phyloP scores from a whole-genome alignment of 192 early-diverging fungal genomes.

The Chytriomyces sp. region DNA sequence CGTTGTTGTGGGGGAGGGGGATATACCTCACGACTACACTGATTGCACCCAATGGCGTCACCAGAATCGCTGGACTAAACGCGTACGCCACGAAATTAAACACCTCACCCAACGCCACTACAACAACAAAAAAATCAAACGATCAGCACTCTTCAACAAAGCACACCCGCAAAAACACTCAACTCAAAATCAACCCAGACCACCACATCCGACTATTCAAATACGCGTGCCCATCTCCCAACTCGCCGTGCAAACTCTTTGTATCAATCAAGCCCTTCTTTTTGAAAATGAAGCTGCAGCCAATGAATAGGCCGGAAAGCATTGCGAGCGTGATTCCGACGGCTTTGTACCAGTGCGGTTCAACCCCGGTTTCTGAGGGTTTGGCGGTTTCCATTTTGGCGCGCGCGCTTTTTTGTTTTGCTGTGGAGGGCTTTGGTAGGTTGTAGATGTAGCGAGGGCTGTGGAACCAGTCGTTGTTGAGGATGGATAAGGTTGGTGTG shows the following conservation, averaged over 20 bases:
- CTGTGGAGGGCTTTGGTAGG: too few relatives aligned
- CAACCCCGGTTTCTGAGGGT: background rate
- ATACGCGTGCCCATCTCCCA: conserved; percentile 67
- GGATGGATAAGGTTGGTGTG: too few relatives aligned
- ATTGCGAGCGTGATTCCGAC: conserved; percentile 86
- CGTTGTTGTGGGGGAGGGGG: background rate
- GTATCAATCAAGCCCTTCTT: conserved; percentile 87
- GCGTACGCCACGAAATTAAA: conserved; percentile 94
- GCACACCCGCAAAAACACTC: conserved; percentile 8
- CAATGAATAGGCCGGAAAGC: conserved; percentile 83
- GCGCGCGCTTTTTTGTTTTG: too few relatives aligned
- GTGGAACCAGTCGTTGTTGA: too few relatives aligned
- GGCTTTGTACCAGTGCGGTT: conserved; percentile 42
- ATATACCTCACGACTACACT: conserved; percentile 83
- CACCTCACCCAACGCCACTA: conserved; percentile 86
- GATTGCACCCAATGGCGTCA: conserved; percentile 88
- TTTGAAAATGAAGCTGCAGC: conserved; percentile 86
- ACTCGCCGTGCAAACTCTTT: conserved; percentile 10
- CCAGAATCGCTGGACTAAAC: conserved; percentile 90
- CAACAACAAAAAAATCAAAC: conserved; percentile 1
- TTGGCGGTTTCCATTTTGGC: background rate
- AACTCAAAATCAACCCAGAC: conserved; percentile 81
- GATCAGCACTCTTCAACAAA: background rate
- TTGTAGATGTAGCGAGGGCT: too few relatives aligned
- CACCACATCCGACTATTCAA: conserved; percentile 89